These are phyloP conservation scores for Orbilia ellipsospora DNA, from an alignment of 2,329 filamentous ascomycete genomes.

Conservation along the genomic window DNA sequence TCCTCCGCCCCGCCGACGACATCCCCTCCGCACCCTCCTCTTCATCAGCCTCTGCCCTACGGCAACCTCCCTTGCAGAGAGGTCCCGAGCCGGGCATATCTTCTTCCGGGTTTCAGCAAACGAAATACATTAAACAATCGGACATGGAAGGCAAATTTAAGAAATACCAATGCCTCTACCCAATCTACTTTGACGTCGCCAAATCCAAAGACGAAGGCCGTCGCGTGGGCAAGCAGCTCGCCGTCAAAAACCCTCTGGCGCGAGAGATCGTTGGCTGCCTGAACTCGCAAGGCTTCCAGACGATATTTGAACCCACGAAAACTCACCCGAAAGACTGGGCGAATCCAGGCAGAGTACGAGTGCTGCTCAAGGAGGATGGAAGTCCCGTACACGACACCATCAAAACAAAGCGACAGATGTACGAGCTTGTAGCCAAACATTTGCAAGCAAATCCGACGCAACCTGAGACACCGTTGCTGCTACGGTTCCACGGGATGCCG, in stretches of 20 bases:
- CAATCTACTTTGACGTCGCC: slow-evolving; percentile 88
- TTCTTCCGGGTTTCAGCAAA: slow-evolving; percentile 56
- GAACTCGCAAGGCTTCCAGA: slow-evolving; percentile 74
- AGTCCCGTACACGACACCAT: slow-evolving; percentile 67
- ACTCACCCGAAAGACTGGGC: slow-evolving; percentile 96
- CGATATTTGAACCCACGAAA: slow-evolving; percentile 90
- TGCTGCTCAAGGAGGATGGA: slow-evolving; percentile 75
- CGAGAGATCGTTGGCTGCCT: slow-evolving; percentile 90
- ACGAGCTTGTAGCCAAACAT: slow-evolving; percentile 80
- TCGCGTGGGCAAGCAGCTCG: slow-evolving; percentile 77
- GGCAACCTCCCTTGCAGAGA: slow-evolving; percentile 59
- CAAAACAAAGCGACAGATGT: slow-evolving; percentile 87
- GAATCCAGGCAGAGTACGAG: slow-evolving; percentile 89
- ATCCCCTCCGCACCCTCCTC: slow-evolving; percentile 63
- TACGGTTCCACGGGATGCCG: slow-evolving; percentile 79
- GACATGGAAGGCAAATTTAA: slow-evolving; percentile 71
- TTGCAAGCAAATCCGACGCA: slow-evolving; percentile 82
- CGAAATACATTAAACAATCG: slow-evolving; percentile 62
- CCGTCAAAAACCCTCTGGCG: slow-evolving; percentile 85
- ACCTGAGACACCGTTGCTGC: slow-evolving; percentile 74
- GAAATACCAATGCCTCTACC: slow-evolving; percentile 89
- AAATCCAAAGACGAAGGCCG: slow-evolving; percentile 82
- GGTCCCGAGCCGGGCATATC: slow-evolving; percentile 27
- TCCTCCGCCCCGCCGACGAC: slow-evolving; percentile 62
- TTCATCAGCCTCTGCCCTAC: slow-evolving; percentile 61